These are phyloP conservation scores for Candida tallmaniae DNA, from an alignment of 805 yeast genomes.

Conservation along the genomic window DNA sequence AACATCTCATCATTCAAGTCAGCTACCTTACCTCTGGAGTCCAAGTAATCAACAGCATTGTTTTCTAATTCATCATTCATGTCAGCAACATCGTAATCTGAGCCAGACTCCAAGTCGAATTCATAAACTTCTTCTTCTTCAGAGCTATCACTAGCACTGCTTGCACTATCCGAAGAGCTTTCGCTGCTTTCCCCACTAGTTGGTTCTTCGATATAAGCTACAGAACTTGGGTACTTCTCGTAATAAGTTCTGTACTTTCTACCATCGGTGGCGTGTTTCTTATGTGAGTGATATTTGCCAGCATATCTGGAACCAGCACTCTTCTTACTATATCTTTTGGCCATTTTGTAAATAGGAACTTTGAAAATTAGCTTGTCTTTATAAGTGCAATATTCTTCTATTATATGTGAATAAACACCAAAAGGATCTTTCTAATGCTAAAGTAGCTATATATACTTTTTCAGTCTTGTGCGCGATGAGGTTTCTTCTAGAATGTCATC, in stretches of 20 bases:
- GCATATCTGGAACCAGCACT: too few relatives aligned
- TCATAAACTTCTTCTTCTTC: conserved; percentile 25
- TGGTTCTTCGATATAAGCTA: conserved; percentile 43
- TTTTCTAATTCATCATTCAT: conserved; percentile 35
- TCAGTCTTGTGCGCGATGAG: not conserved
- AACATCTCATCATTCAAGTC: conserved; percentile 29
- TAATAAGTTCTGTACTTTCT: conserved; percentile 29
- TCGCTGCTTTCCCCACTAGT: conserved; percentile 18
- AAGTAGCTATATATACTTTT: not conserved
- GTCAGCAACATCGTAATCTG: conserved; percentile 17
- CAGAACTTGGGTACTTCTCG: conserved; percentile 30
- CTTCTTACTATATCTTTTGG: too few relatives aligned
- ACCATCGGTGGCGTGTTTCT: too few relatives aligned
- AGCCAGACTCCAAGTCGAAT: conserved; percentile 20
- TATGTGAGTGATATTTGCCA: too few relatives aligned
- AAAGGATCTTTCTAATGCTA: too few relatives aligned
- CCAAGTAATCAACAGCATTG: conserved; percentile 21
- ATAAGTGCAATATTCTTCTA: too few relatives aligned
- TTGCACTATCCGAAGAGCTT: conserved; percentile 1
- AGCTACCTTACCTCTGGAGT: conserved; percentile 20
- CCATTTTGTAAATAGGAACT: too few relatives aligned
- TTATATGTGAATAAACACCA: too few relatives aligned
- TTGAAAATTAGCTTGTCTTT: too few relatives aligned
- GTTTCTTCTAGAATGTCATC: too few relatives aligned
- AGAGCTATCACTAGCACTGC: conserved; percentile 7